Evolutionary conservation across 164 flowering plant species (phyloP).

Genomic region (Aristolochia californica): DNA sequence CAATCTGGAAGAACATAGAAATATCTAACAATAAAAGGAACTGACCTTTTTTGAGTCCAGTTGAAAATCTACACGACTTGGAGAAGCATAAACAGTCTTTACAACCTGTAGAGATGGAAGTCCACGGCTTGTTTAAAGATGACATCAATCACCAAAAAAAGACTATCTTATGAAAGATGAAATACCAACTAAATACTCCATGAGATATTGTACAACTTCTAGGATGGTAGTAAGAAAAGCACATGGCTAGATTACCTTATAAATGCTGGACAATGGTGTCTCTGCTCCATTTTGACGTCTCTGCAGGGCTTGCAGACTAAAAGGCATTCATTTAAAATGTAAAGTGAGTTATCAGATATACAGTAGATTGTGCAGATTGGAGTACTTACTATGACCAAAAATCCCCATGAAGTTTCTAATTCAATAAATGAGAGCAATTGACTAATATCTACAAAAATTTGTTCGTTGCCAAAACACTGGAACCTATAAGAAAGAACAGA

Average conservation of each 20-base stretch:
- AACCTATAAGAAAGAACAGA: too few relatives aligned
- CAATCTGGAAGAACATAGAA: not conserved
- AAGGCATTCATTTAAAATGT: not conserved
- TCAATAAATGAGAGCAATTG: too few relatives aligned
- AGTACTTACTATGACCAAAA: not conserved
- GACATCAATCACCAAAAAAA: not conserved
- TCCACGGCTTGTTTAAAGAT: too few relatives aligned
- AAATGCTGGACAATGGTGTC: slow-evolving; percentile 57
- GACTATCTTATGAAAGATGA: not conserved
- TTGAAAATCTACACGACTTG: slow-evolving; percentile 91
- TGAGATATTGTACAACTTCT: not conserved
- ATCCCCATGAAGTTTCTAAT: not conserved
- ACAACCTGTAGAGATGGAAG: slow-evolving; percentile 43
- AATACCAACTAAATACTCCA: not conserved
- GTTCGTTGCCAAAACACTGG: too few relatives aligned
- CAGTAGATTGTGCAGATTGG: too few relatives aligned
- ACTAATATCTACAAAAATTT: too few relatives aligned
- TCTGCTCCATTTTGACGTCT: slow-evolving; percentile 49
- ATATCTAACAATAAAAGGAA: slow-evolving; percentile 1
- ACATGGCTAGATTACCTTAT: slow-evolving; percentile 49
- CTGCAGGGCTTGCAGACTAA: slow-evolving; percentile 65
- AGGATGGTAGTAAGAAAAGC: not conserved
- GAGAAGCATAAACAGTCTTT: slow-evolving; percentile 97
- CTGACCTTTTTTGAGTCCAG: slow-evolving; percentile 84
- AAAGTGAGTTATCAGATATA: too few relatives aligned